phyloP scores from a whole-genome alignment of 805 yeast genomes.

The Blastobotrys muscicola region DNA sequence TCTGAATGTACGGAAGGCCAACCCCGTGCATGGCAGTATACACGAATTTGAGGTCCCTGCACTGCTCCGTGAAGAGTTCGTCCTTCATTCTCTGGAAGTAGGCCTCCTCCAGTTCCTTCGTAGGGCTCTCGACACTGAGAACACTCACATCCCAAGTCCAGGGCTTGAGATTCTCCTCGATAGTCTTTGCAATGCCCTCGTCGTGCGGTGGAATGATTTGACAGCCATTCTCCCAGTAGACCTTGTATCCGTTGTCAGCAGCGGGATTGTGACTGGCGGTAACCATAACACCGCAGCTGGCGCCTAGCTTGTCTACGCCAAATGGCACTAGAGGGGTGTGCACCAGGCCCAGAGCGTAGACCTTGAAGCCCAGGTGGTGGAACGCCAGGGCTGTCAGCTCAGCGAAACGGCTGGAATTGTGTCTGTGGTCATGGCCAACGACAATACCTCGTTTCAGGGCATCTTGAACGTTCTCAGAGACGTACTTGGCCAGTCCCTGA shows the following conservation, averaged over 20 bases:
- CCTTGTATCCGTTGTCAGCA: conserved; percentile 84
- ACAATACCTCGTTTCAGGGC: conserved; percentile 42
- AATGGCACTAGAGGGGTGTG: conserved; percentile 95
- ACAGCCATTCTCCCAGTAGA: conserved; percentile 88
- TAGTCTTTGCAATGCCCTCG: conserved; percentile 52
- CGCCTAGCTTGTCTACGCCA: conserved; percentile 51
- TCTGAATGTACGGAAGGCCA: conserved; percentile 53
- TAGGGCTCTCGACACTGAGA: conserved; percentile 31
- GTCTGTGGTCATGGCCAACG: conserved; percentile 87
- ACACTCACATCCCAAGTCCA: conserved; percentile 40
- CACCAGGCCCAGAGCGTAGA: conserved; percentile 37
- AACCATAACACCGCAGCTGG: conserved; percentile 84
- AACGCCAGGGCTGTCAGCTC: conserved; percentile 70
- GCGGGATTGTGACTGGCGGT: conserved; percentile 59
- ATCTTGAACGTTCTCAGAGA: conserved; percentile 21
- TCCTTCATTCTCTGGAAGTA: conserved; percentile 2
- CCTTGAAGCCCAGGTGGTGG: conserved; percentile 54
- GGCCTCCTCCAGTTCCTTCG: conserved; percentile 11
- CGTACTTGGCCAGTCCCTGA: conserved; percentile 31
- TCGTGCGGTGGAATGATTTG: conserved; percentile 95
- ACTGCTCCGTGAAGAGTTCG: conserved; percentile 1
- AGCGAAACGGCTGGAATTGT: conserved; percentile 72
- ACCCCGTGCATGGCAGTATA: conserved; percentile 98
- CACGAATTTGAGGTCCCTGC: conserved; percentile 35
- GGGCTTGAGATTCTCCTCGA: conserved; percentile 53